phyloP scores from a whole-genome alignment of 192 early-diverging fungal species.

The Dissophora ornata region DNA sequence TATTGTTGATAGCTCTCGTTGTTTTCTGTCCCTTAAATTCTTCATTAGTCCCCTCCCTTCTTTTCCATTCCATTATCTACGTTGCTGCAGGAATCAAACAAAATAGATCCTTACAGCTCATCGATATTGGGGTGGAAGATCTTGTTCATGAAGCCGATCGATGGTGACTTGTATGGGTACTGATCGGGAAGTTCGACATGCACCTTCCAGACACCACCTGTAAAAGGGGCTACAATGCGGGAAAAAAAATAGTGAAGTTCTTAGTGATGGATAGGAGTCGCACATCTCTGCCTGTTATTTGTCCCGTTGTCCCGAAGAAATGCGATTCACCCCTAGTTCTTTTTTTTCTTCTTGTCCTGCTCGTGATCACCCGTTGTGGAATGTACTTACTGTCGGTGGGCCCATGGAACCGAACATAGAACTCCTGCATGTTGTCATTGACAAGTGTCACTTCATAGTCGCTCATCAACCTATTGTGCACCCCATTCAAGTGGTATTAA shows the following conservation, averaged over 20 bases:
- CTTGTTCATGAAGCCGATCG: slow-evolving; percentile 99
- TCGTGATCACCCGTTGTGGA: no score
- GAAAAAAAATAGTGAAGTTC: no score
- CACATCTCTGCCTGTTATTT: no score
- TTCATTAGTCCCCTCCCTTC: no score
- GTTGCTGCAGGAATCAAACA: not conserved
- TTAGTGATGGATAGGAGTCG: no score
- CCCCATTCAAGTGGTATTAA: not conserved
- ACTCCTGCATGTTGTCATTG: slow-evolving; percentile 99
- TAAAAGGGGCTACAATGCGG: slow-evolving; percentile 84
- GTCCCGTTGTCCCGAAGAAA: no score
- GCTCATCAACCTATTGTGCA: slow-evolving; percentile 92
- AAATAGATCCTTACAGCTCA: slow-evolving; percentile 74
- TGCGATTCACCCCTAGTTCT: no score
- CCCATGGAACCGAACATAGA: slow-evolving; percentile 93
- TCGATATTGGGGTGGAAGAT: slow-evolving; percentile 99
- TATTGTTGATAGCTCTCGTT: no score
- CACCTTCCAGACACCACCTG: slow-evolving; percentile 95
- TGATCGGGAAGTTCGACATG: slow-evolving; percentile 99
- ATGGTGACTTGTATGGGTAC: slow-evolving; percentile 99
- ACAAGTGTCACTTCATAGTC: slow-evolving; percentile 99
- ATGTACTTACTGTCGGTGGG: slow-evolving; percentile 89
- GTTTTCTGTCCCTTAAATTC: no score
- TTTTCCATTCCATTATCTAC: not conserved
- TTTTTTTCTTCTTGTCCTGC: no score